Evolutionary conservation across 225 moss, liverwort and hornwort genomes (phyloP).

Genomic region (Marchantia paleacea): DNA sequence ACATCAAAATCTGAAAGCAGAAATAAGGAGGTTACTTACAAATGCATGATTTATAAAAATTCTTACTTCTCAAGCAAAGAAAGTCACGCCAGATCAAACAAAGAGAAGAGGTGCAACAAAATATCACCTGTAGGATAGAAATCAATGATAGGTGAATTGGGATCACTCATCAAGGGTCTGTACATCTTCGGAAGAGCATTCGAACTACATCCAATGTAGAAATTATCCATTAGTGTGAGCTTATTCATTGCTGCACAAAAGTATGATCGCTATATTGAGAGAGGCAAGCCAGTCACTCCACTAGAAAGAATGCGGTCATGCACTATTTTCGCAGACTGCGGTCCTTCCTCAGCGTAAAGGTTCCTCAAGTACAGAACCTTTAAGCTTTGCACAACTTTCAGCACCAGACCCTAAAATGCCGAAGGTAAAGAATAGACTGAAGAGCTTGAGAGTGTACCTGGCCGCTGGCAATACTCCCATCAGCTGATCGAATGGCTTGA

Average conservation of each 20-base stretch:
- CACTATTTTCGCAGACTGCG: no score
- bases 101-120: not conserved
- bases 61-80: not conserved
- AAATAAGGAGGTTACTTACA: not conserved
- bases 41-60: not conserved
- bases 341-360: no score
- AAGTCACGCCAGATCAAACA: not conserved
- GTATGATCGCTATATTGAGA: no score
- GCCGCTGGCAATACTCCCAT: slow-evolving; percentile 99
- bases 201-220: slow-evolving; percentile 45
- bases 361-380: no score
- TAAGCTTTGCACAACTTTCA: not conserved
- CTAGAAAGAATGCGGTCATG: no score
- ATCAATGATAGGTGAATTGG: slow-evolving; percentile 83
- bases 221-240: not conserved
- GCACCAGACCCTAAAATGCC: not conserved
- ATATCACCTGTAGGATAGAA: slow-evolving; percentile 76
- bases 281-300: no score
- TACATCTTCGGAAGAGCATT: slow-evolving; percentile 80
- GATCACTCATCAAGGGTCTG: slow-evolving; percentile 76
- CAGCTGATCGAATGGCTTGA: slow-evolving; percentile 98
- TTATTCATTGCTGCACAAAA: no score
- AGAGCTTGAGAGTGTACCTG: slow-evolving; percentile 47
- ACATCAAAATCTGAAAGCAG: slow-evolving; percentile 76
- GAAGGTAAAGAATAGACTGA: not conserved